Base-by-base conservation (phyloP, 1,139 yeast genomes). In the Sugiyamaella grinbergsii region DNA sequence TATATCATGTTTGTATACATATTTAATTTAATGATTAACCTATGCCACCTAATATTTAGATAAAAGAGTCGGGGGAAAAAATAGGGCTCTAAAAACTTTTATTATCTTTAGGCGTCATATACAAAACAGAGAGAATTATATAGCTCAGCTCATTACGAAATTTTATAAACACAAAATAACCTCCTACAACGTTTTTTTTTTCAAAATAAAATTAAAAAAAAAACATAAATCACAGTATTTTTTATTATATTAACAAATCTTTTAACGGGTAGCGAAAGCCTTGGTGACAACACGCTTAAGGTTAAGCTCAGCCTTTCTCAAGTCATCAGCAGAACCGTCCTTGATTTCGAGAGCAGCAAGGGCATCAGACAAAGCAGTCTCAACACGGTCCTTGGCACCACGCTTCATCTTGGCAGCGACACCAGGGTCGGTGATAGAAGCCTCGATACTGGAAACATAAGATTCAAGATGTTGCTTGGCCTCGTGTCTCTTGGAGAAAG, bases 401-500 rank as follows among this genome's bases (percentile, higher is more conserved):
- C 90, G 87, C 95, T 93, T 93, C 78, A 93, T 82, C 85, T 93
- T 93, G 70, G 97, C 89, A 69, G 97, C 88, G 73, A 91, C 85
- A 77, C 90, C 94, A 75, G 98, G 98, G 84, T 91, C 98, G 67
- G 96, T 87, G 76, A 93, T 86, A 67, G 96, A 87, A 63, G 94
- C 80, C 82, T 93, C 98, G 69, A 93, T 93, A 68, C 96, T 86
- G 69, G 97, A 86, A 74, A 93, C 95, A 85, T 93, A 93, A 68
- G 98, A 91, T 83, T 93, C 98, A 75, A 93, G 87, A 82, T 91
- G 91, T 81, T 93, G 98, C 83, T 91, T 93, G 74, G 95, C 95
- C 83, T 93, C 98, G 81, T 91, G 97, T 77, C 89, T 87, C 91
- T 91, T 91, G 78, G 98, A 94, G 86, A 91, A 93, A 73, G 96